Base-by-base conservation (phyloP, 108 stramenopile genomes). In the Chaetoceros muelleri region DNA sequence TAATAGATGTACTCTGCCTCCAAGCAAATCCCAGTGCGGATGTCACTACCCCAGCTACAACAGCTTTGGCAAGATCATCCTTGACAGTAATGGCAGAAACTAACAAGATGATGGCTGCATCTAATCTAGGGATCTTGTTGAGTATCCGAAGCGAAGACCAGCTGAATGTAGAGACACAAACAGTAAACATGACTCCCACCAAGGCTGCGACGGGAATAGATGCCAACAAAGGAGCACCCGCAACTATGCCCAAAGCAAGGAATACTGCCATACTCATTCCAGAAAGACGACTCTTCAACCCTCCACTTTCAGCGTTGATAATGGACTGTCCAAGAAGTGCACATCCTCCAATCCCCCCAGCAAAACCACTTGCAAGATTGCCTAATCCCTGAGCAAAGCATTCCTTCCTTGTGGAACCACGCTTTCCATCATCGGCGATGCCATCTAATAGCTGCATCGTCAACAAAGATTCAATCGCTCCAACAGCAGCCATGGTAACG, bases 341-440 rank as follows among this genome's bases (percentile, higher is more conserved):
- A 46, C 85, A 85, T n/a, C 85, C 85, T 16, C 84, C 90, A 55
- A 87, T 85, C 3, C 90, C 85, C 28, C 84, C 81, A 0, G 75
- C 75, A 7, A 92, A 52, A 16, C 85, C 90, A 8, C 62, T 48
- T 40, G 74, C 55, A 24, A 92, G 44, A 45, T 92, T 87, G 19
- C 82, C 90, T 30, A 73, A 52, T 5, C 90, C 85, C 49, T 86
- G 85, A 5, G 79, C 85, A 46, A 80, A 53, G 21, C 73, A 72
- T 69, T 92, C 85, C 44, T 69, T 55, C 34, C 53, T 72, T 22
- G 84, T 81, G 30, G 75, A 78, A 22, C 84, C 84, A 2, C 76
- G 66, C 30, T 69, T 84, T 16, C 87, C 87, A 58, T 84, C 81
- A 44, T 90, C 88, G 10, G 72, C 58, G 40, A 90, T 78, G 13